These are phyloP conservation scores for Neolentinus lepideus DNA, from an alignment of 1,284 basidiomycete genomes.

Conservation along the genomic window DNA sequence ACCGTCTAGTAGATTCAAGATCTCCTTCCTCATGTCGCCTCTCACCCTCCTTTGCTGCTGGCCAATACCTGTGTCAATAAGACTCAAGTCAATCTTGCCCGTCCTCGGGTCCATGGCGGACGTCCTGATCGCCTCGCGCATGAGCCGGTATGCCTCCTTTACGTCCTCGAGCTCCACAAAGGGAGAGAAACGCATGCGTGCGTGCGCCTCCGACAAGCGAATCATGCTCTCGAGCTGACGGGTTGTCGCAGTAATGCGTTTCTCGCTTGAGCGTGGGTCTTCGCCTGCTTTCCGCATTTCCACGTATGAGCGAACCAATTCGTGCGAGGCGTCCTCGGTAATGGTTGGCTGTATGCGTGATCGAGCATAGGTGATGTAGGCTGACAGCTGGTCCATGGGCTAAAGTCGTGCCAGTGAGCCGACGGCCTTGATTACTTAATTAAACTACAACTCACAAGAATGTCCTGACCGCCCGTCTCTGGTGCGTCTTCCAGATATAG, in stretches of 20 bases:
- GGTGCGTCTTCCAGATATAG: slow-evolving; percentile 92
- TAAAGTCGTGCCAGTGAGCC: slow-evolving; percentile 21
- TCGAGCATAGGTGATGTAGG: slow-evolving; percentile 93
- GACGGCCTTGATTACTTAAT: slow-evolving; percentile 1
- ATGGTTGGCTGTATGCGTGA: slow-evolving; percentile 87
- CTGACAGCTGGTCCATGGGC: slow-evolving; percentile 86
- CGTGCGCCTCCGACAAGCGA: slow-evolving; percentile 94
- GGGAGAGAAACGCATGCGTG: slow-evolving; percentile 87
- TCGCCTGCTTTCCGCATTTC: slow-evolving; percentile 90
- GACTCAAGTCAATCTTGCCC: slow-evolving; percentile 93
- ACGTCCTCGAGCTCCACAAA: slow-evolving; percentile 87
- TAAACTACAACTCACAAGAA: slow-evolving; percentile 46
- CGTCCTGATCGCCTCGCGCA: slow-evolving; percentile 93
- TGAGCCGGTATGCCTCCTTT: slow-evolving; percentile 84
- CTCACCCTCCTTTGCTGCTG: slow-evolving; percentile 76
- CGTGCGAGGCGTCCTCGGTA: slow-evolving; percentile 78
- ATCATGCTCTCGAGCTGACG: slow-evolving; percentile 98
- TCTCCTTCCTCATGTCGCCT: slow-evolving; percentile 80
- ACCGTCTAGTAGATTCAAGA: slow-evolving; percentile 61
- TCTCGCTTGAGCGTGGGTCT: slow-evolving; percentile 82
- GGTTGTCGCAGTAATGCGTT: slow-evolving; percentile 96
- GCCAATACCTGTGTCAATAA: slow-evolving; percentile 92
- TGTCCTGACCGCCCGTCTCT: slow-evolving; percentile 59
- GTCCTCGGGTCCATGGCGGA: slow-evolving; percentile 93
- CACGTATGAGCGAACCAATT: slow-evolving; percentile 87